Conservation (phyloP, 495 filamentous ascomycete species). For the Hamigera avellanea region DNA sequence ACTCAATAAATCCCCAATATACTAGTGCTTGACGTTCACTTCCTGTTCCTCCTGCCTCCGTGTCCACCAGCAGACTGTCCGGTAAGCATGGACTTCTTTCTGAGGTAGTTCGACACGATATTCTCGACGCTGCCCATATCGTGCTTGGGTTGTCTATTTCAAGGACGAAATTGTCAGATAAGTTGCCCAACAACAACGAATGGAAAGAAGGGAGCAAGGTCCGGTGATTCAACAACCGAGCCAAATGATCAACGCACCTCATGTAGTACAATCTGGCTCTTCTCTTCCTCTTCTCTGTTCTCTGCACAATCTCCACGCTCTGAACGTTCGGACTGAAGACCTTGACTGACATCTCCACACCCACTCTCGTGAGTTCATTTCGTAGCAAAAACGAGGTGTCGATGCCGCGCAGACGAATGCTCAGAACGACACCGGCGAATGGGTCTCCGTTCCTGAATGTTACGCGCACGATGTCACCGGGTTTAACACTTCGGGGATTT, state of each 20-base stretch:
- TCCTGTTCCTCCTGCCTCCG: conserved; percentile 7
- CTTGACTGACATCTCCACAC: conserved; percentile 98
- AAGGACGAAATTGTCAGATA: conserved; percentile 1
- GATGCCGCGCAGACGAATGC: conserved; percentile 70
- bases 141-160: conserved; percentile 46
- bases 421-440: conserved; percentile 77
- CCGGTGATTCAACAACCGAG: too few species aligned
- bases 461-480: conserved; percentile 86
- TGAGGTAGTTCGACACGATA: conserved; percentile 56
- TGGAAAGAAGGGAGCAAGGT: conserved; percentile 12
- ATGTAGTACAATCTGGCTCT: conserved; percentile 87
- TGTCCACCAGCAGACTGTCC: conserved; percentile 9
- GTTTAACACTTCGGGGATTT: conserved; percentile 61
- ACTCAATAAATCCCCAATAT: conserved; percentile 19
- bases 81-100: conserved; percentile 42
- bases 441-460: conserved; percentile 75
- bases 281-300: conserved; percentile 69
- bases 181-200: conserved; percentile 16
- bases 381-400: conserved; percentile 80
- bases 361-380: conserved; percentile 67
- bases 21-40: conserved; percentile 9
- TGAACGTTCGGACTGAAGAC: conserved; percentile 79
- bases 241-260: conserved; percentile 43
- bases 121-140: conserved; percentile 61
- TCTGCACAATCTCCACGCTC: conserved; percentile 88